Percentiles rank a stretch among this genome's conserved stretches.
Conservation (phyloP, 805 yeast genomes). For the Isabelozyma gotoi region DNA sequence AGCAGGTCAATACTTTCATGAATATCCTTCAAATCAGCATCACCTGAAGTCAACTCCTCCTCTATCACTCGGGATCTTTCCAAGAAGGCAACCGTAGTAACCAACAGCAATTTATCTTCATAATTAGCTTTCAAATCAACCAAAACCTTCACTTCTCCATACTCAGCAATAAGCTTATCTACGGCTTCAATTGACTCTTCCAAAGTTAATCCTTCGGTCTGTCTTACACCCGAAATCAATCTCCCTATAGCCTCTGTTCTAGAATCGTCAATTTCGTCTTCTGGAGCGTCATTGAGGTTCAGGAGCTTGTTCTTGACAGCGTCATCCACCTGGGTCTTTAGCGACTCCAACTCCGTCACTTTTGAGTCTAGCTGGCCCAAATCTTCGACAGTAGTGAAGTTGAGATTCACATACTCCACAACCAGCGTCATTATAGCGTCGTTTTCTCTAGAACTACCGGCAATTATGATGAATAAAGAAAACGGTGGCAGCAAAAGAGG, state of each 20-base stretch:
- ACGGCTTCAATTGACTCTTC: not conserved
- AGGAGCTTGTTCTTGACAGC: constrained; percentile 6
- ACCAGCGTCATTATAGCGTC: constrained; percentile 6
- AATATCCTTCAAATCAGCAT: constrained; percentile 1
- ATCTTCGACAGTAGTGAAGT: constrained; percentile 34
- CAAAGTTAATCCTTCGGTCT: not conserved
- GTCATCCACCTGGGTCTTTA: constrained; percentile 5
- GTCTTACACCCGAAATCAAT: not conserved
- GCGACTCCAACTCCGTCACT: constrained; percentile 22
- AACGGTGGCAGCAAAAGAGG: no score
- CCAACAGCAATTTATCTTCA: constrained; percentile 2
- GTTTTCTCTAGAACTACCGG: not conserved
- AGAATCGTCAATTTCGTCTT: constrained; percentile 1
- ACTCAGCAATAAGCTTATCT: constrained; percentile 10
- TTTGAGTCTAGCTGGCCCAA: constrained; percentile 24
- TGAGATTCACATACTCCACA: constrained; percentile 33
- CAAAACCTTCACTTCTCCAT: constrained; percentile 15
- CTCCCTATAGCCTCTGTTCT: constrained; percentile 1
- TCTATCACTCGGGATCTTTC: constrained; percentile 4
- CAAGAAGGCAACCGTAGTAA: constrained; percentile 5
- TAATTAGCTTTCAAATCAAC: constrained; percentile 8
- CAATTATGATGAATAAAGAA: not conserved
- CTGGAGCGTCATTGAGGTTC: not conserved
- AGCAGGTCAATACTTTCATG: not conserved
- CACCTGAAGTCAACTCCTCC: not conserved